phyloP scores from a whole-genome alignment of 176 grass and related monocot species.

The Chloris gayana region DNA sequence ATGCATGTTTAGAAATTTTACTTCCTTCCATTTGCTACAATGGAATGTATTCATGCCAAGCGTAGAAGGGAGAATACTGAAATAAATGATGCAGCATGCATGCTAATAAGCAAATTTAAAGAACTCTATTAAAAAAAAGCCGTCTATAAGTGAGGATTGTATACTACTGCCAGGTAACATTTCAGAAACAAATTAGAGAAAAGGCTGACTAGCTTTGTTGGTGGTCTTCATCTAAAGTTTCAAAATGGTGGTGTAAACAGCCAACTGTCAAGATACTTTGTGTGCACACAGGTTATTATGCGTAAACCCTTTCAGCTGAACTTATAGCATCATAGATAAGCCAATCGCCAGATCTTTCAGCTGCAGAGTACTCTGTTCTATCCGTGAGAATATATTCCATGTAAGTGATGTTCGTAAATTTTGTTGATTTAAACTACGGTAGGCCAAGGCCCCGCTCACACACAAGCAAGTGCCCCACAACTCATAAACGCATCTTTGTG shows the following conservation, averaged over 20 bases:
- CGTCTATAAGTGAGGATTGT: not conserved
- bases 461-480: no score
- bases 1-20: not conserved
- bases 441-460: no score
- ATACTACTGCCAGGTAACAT: not conserved
- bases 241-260: not conserved
- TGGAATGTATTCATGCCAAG: not conserved
- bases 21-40: not conserved
- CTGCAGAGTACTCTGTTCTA: not conserved
- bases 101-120: not conserved
- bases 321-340: not conserved
- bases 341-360: conserved; percentile 4
- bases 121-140: not conserved
- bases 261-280: not conserved
- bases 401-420: not conserved
- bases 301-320: conserved; percentile 12
- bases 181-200: not conserved
- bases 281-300: not conserved
- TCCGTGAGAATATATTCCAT: conserved; percentile 1
- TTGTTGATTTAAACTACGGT: no score
- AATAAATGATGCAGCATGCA: not conserved
- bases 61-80: not conserved
- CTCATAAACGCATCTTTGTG: no score
- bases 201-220: not conserved
- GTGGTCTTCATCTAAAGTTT: not conserved